Evolutionary conservation across 2,329 filamentous ascomycete genomes (phyloP).

Genomic region (Fusarium musae): DNA sequence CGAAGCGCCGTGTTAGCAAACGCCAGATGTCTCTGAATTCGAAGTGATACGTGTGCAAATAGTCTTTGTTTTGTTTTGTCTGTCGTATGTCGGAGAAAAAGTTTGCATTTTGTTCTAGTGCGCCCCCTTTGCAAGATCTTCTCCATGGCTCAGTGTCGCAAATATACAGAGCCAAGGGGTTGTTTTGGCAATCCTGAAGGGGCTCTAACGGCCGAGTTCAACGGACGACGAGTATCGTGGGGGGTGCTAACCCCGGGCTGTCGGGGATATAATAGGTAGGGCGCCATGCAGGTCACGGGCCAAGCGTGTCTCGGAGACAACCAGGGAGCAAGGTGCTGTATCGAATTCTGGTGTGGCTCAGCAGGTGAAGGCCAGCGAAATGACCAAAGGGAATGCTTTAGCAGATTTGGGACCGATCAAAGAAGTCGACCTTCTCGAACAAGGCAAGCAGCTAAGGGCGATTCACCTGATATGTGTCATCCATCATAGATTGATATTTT

Average conservation of each 20-base stretch:
- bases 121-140: constrained; percentile 3
- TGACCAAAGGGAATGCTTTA: not conserved
- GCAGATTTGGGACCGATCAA: constrained; percentile 19
- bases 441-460: constrained; percentile 13
- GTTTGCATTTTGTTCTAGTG: constrained; percentile 8
- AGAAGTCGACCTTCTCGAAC: constrained; percentile 31
- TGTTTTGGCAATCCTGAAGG: constrained; percentile 39
- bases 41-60: constrained; percentile 5
- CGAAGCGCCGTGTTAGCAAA: constrained; percentile 26
- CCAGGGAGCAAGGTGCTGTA: constrained; percentile 34
- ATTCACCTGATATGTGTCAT: constrained; percentile 14
- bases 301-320: constrained; percentile 37
- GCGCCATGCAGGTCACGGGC: constrained; percentile 34
- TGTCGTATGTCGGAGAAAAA: constrained; percentile 12
- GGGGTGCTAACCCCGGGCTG: constrained; percentile 24
- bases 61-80: constrained; percentile 9
- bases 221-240: constrained; percentile 32
- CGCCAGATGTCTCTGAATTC: constrained; percentile 10
- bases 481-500: constrained; percentile 1
- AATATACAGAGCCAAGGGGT: constrained; percentile 23
- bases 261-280: constrained; percentile 29
- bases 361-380: constrained; percentile 3
- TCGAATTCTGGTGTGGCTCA: constrained; percentile 44
- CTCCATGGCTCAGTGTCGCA: constrained; percentile 14
- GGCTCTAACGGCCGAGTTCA: constrained; percentile 33